Conservation (phyloP, 495 filamentous ascomycete species). For the Tuber umbilicatum region DNA sequence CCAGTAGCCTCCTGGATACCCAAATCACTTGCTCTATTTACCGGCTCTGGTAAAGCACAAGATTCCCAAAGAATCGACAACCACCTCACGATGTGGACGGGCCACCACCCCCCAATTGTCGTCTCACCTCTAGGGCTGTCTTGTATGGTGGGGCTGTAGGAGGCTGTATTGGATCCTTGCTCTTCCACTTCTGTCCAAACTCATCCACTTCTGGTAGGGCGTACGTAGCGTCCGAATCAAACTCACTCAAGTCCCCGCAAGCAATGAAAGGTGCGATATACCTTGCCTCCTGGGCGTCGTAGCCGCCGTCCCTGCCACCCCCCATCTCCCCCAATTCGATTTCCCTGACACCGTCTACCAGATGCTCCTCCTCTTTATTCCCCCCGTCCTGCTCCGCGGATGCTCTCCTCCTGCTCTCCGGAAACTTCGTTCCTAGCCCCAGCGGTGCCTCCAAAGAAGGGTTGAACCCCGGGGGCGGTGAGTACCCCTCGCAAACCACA, state of each 20-base stretch:
- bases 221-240: constrained; percentile 91
- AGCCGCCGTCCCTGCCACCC: constrained; percentile 46
- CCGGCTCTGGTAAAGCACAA: neutral
- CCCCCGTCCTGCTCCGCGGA: constrained; percentile 42
- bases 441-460: constrained; percentile 63
- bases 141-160: constrained; percentile 95
- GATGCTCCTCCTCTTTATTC: constrained; percentile 20
- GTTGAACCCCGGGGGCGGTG: constrained; percentile 55
- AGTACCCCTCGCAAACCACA: constrained; percentile 86
- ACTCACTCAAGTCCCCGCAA: constrained; percentile 89
- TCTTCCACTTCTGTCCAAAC: constrained; percentile 55
- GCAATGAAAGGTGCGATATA: constrained; percentile 95
- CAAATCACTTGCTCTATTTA: neutral
- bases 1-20: neutral
- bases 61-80: neutral
- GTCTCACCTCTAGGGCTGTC: constrained; percentile 73
- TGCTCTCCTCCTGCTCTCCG: constrained; percentile 44
- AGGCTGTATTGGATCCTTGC: constrained; percentile 87
- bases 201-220: constrained; percentile 58
- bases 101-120: constrained; percentile 19
- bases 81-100: neutral
- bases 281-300: constrained; percentile 45
- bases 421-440: constrained; percentile 52
- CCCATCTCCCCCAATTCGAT: constrained; percentile 45
- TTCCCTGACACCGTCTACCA: constrained; percentile 56